Base-by-base conservation (phyloP, 2,329 filamentous ascomycete genomes). In the Tolypocladium ophioglossoides region DNA sequence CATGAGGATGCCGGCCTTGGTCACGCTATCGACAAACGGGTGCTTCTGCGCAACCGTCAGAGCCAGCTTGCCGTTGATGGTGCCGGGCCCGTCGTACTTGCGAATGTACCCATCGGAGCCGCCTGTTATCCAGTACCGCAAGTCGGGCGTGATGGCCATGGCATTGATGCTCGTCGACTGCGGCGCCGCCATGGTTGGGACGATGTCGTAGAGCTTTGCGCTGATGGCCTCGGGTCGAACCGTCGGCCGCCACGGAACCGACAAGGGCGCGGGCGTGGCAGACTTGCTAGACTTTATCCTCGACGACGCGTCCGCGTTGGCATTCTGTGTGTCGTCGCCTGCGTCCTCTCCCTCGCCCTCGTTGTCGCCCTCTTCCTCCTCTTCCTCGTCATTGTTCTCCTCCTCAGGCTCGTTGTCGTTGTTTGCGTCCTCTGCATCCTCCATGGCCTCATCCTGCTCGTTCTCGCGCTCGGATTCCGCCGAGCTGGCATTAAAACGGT, bases 101-200 rank as follows among this genome's bases (percentile, higher is more conserved):
- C 94, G 83, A 58, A 99, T 92, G 66, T 96, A 99, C 50, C 94
- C 92, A 71, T 99, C 94, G 0, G 88, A 86, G 1, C 94, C 94
- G 39, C 94, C 94, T 12, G 86, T 96, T 68, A 97, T 91, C 69
- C 95, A 92, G 80, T 91, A 97, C 54, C 91, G 83, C 77, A 96
- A 86, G 69, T 99, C 94, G 2, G 91, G 91, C 0, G 94, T 99
- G 35, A 94, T 86, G 27, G 91, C 85, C 55, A 99, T 82, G 11
- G 91, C 86, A 66, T 99, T 99, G 70, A 99, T 89, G 52, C 91
- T 96, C 3, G 94, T 99, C 58, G 90, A 88, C 68, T 96, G 91
- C 1, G 94, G 94, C 3, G 94, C 94, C 2, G 94, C 94, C 73
- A 97, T 97, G 24, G 94, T 97, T 2, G 94, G 94, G 1, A 96